A percentile compares a stretch with the other conserved stretches of the same genome.
Evolutionary conservation across 1,284 basidiomycete genomes (phyloP).

Genomic region (Rhodotorula sp.): DNA sequence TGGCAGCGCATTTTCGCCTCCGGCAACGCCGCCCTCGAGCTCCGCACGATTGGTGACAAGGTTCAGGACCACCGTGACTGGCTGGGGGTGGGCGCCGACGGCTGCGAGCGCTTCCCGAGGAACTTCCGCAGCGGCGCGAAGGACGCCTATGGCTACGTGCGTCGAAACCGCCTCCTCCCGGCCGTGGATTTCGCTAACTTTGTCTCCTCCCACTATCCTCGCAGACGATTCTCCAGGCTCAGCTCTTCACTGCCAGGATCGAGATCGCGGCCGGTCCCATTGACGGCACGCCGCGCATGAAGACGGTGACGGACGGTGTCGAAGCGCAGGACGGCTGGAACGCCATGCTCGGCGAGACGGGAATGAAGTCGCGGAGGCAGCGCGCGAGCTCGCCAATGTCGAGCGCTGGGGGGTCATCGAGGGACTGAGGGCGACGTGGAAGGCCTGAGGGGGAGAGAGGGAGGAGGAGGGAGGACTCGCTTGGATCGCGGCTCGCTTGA

Average conservation of each 20-base stretch:
- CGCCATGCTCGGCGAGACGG: conserved; percentile 1
- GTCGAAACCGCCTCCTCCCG: not conserved
- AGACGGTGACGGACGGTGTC: not conserved
- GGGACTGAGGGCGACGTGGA: too few relatives aligned
- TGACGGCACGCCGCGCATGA: conserved; percentile 4
- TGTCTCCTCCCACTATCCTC: not conserved
- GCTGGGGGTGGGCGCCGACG: conserved; percentile 6
- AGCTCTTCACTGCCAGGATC: conserved; percentile 11
- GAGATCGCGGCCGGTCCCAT: conserved; percentile 16
- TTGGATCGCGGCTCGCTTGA: too few relatives aligned
- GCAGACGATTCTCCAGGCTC: conserved; percentile 17
- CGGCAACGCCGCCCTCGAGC: conserved; percentile 10
- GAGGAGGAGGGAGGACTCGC: conserved; percentile 12
- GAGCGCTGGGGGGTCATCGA: too few relatives aligned
- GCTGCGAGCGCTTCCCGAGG: conserved; percentile 4
- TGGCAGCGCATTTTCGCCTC: conserved; percentile 12
- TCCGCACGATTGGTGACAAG: conserved; percentile 1
- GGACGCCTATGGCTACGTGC: conserved; percentile 5
- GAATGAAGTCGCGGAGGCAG: not conserved
- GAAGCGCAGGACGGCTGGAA: conserved; percentile 17
- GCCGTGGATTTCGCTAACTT: not conserved
- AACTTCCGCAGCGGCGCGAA: not conserved
- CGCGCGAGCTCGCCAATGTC: too few relatives aligned
- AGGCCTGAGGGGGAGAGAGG: not conserved
- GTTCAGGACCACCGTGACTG: conserved; percentile 10